A percentile compares a stretch with the other conserved stretches of the same genome.
Evolutionary conservation across 306 rosid species (phyloP).

Genomic region (Lathyrus aphaca): DNA sequence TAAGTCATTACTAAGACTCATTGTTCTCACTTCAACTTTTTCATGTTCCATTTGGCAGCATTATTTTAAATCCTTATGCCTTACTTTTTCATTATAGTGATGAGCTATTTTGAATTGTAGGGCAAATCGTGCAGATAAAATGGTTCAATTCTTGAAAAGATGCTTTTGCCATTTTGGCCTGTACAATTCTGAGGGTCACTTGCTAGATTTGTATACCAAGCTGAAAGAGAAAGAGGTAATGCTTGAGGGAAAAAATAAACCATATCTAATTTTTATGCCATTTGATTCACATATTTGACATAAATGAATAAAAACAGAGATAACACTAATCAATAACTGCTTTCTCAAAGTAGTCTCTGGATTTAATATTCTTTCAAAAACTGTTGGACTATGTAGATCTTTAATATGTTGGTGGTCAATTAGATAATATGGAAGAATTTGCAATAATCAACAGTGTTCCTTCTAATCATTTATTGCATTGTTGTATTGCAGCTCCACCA

Average conservation of each 20-base stretch:
- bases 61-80: not conserved
- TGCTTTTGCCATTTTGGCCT: conserved; percentile 93
- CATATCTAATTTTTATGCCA: conserved; percentile 1
- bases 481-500: conserved; percentile 76
- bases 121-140: conserved; percentile 87
- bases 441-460: conserved; percentile 27
- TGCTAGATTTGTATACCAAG: conserved; percentile 64
- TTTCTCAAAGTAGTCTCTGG: conserved; percentile 8
- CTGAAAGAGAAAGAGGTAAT: conserved; percentile 77
- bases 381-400: conserved; percentile 5
- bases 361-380: conserved; percentile 13
- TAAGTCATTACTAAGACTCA: not conserved
- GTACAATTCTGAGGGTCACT: conserved; percentile 74
- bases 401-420: not conserved
- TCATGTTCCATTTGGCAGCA: conserved; percentile 25
- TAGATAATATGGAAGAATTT: conserved; percentile 29
- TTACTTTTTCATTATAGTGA: conserved; percentile 30
- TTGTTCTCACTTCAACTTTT: not conserved
- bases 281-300: conserved; percentile 18
- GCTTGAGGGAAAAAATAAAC: not conserved
- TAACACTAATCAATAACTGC: conserved; percentile 4
- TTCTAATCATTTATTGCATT: conserved; percentile 40
- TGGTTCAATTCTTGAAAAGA: conserved; percentile 78
- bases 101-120: conserved; percentile 45
- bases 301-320: conserved; percentile 6